Base-by-base conservation (phyloP, 306 rosid species). In the Sphenostylis stenocarpa region DNA sequence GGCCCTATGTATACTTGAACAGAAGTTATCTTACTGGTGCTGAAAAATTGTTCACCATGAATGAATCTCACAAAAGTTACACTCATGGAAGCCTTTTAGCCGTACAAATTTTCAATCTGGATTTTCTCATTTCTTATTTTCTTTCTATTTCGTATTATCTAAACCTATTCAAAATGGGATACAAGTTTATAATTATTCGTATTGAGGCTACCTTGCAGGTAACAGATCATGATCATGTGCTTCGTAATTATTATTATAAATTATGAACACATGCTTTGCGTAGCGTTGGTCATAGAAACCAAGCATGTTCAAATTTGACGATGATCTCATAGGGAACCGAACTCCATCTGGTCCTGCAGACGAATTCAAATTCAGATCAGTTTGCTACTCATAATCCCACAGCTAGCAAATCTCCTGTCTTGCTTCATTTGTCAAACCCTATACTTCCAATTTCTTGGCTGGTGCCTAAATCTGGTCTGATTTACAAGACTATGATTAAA, bases 241-340 rank as follows among this genome's bases (percentile, higher is more conserved):
- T 17, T 47, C 14, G 13, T 62, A 19, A 75, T 75, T 31, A 61
- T 56, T 72, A 21, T 20, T 15, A 17, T 2, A 21, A 26, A 26
- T 26, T 2, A 26, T 72, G 15, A 69, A 76, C 7, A 57, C 67
- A 52, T 67, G 81, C 65, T 38, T 75, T 43, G 68, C 43, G 15
- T 43, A 38, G 70, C 58, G 80, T 48, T 83, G 83, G 80, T 86
- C 70, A 49, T 60, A 73, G 67, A 48, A 61, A 69, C 47, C 29
- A 19, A 76, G 29, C 47, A 75, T 49, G 47, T 48, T 75, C 72
- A 57, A 81, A 36, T 53, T 53, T 55, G 49, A 65, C 16, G 72
- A 8, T 61, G 20, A 16, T 56, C 68, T 66, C 86, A 76, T 77
- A 72, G 89, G 86, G 69, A 83, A 84, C 70, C 80, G 79, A 84